phyloP scores from a whole-genome alignment of 306 rosid genomes.

The Trifolium pratense region DNA sequence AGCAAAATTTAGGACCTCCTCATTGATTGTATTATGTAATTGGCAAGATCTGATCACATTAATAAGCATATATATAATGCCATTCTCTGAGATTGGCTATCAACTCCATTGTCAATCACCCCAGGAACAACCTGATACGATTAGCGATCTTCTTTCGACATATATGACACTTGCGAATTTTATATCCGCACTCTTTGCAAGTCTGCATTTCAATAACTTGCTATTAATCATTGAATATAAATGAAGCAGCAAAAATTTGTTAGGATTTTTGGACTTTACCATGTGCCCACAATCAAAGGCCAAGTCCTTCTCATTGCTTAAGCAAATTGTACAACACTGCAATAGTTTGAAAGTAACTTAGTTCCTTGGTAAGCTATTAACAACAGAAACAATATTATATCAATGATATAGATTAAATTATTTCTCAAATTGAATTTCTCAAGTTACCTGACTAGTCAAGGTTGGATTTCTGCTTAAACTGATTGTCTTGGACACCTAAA shows the following conservation, averaged over 20 bases:
- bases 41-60: no score
- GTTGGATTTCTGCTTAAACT: constrained; percentile 40
- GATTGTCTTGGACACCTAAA: constrained; percentile 27
- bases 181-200: constrained; percentile 45
- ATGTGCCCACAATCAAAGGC: constrained; percentile 54
- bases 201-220: constrained; percentile 41
- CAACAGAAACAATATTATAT: not conserved
- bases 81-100: not conserved
- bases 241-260: not conserved
- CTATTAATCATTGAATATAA: not conserved
- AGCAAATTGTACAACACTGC: constrained; percentile 46
- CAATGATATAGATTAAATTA: not conserved
- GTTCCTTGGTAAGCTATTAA: not conserved
- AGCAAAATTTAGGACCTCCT: no score
- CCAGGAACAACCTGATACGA: constrained; percentile 38
- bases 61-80: not conserved
- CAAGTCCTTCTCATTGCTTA: constrained; percentile 44
- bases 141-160: constrained; percentile 38
- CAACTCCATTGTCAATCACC: constrained; percentile 17
- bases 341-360: constrained; percentile 20
- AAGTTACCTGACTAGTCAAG: constrained; percentile 42
- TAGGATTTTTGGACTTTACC: constrained; percentile 33
- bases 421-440: no score
- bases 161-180: constrained; percentile 47
- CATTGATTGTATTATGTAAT: no score